A percentile compares a stretch with the other conserved stretches of the same genome.
These are phyloP conservation scores for Nakazawaea sp. DNA, from an alignment of 805 yeast genomes.

Conservation along the genomic window DNA sequence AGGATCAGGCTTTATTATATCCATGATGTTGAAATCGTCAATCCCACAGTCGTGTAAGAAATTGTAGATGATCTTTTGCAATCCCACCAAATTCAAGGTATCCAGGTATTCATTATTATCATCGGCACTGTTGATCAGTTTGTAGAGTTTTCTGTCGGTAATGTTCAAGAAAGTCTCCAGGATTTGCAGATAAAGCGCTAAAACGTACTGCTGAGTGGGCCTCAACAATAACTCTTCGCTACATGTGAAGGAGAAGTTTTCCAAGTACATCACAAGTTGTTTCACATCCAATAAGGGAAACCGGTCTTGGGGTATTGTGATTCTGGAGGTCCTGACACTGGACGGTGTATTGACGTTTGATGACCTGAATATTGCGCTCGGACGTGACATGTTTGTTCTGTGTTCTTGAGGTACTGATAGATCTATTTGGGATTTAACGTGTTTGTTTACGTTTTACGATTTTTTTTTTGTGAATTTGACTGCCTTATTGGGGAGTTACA, in stretches of 20 bases:
- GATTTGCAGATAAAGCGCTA: slow-evolving; percentile 24
- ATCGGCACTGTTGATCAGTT: slow-evolving; percentile 19
- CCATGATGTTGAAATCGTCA: slow-evolving; percentile 68
- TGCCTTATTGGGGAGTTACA: too few relatives aligned
- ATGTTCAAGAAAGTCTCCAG: slow-evolving; percentile 26
- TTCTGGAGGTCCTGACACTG: slow-evolving; percentile 14
- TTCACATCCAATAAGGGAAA: slow-evolving; percentile 25
- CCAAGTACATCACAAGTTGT: slow-evolving; percentile 20
- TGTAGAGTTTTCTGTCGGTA: slow-evolving; percentile 22
- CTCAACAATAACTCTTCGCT: slow-evolving; percentile 21
- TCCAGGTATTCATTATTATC: slow-evolving; percentile 17
- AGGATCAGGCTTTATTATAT: slow-evolving; percentile 74
- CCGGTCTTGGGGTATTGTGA: slow-evolving; percentile 12
- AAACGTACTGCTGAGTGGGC: slow-evolving; percentile 26
- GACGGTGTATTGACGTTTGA: slow-evolving; percentile 14
- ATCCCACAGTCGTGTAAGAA: slow-evolving; percentile 72
- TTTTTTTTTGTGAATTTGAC: too few relatives aligned
- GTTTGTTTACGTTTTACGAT: background rate
- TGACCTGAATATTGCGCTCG: slow-evolving; percentile 26
- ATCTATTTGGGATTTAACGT: background rate
- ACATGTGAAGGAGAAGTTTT: slow-evolving; percentile 11
- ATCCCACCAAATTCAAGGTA: slow-evolving; percentile 43
- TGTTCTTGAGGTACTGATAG: background rate
- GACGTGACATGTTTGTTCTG: slow-evolving; percentile 23
- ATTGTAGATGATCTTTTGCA: slow-evolving; percentile 52